phyloP scores from a whole-genome alignment of 495 filamentous ascomycete species.

The Oidiodendron maius region DNA sequence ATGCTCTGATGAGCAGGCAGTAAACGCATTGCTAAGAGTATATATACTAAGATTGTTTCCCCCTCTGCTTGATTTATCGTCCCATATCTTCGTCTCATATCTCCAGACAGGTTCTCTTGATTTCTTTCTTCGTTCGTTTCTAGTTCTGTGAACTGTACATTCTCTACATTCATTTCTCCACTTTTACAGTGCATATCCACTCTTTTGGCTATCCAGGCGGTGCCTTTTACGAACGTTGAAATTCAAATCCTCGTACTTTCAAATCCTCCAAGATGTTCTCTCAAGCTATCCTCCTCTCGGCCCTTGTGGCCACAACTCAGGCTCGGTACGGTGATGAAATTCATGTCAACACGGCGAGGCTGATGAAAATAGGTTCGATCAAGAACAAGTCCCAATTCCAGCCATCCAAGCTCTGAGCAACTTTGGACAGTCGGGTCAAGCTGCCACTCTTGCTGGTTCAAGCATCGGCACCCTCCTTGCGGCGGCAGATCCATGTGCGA shows the following conservation, averaged over 20 bases:
- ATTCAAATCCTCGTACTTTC: background rate
- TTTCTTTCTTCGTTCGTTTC: conserved; percentile 16
- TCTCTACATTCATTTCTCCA: conserved; percentile 10
- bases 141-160: conserved; percentile 22
- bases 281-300: conserved; percentile 16
- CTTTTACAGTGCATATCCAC: background rate
- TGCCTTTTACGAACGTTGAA: conserved; percentile 5
- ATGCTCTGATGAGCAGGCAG: too few species aligned
- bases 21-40: too few species aligned
- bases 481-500: conserved; percentile 22
- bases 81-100: background rate
- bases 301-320: conserved; percentile 14
- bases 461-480: conserved; percentile 16
- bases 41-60: too few species aligned
- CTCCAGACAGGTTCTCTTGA: background rate
- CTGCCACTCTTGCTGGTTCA: conserved; percentile 19
- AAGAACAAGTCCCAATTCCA: conserved; percentile 22
- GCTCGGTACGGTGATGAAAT: conserved; percentile 17
- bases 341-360: background rate
- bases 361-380: conserved; percentile 16
- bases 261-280: conserved; percentile 15
- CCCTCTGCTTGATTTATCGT: too few species aligned
- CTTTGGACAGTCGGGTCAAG: conserved; percentile 15
- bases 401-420: conserved; percentile 4
- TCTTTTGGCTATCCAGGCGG: conserved; percentile 11